Base-by-base conservation (phyloP, 2,329 filamentous ascomycete genomes). In the Claviceps sp. region DNA sequence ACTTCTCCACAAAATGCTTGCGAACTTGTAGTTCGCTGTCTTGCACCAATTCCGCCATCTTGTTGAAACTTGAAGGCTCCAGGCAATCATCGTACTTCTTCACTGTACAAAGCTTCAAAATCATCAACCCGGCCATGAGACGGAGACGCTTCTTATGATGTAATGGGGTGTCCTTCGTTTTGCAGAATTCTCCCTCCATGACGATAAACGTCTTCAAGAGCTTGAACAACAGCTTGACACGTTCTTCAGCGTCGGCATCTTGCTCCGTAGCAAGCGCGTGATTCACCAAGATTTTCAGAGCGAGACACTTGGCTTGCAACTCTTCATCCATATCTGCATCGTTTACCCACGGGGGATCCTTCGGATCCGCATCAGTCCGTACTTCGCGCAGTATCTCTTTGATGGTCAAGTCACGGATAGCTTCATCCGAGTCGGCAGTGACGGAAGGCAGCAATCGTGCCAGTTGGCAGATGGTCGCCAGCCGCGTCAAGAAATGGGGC, bases 231-330 rank as follows among this genome's bases (percentile, higher is more conserved):
- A 84, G 80, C 53, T 75, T 75, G 1, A 84, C 82, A 53, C 79
- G 73, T 39, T 77, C 75, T 58, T 83, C 76, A 14, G 76, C 75
- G 55, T 74, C 72, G 4, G 74, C 68, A 16, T 68, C 61, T 47
- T 80, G 74, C 45, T 74, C 68, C 65, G 64, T 77, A 54, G 65
- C 85, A 41, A 90, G 81, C 17, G 95, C 75, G 51, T 87, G 81
- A 65, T 97, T 97, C 54, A 93, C 88, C 26, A 97, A 74, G 16
- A 89, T 85, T 64, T 85, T 91, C 47, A 97, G 71, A 1, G 90
- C 86, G 72, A 89, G 83, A 52, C 82, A 80, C 67, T 97, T 96
- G 19, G 89, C 85, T 55, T 84, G 78, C 16, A 88, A 84, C 62
- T 95, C 89, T 50, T 91, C 81, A 57, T 95, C 87, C 57, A 89